Percentiles rank a stretch among this genome's conserved stretches.
Conservation (phyloP, 371 early-diverging fungal genomes). For the Mucor sp. region DNA sequence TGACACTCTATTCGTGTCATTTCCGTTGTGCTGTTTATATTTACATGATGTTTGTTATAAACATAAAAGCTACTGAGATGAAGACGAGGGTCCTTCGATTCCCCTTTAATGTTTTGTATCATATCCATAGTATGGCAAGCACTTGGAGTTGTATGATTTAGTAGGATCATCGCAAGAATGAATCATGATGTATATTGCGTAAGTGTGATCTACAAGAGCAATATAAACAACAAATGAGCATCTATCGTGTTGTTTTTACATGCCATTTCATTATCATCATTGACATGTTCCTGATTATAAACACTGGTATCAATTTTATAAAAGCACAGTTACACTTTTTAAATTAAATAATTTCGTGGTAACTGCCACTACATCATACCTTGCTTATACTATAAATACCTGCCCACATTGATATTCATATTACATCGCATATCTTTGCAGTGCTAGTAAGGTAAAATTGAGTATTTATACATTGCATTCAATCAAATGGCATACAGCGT, state of each 20-base stretch:
- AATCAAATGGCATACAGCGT: background rate
- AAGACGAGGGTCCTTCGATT: background rate
- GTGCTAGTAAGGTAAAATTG: background rate
- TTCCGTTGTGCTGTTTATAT: background rate
- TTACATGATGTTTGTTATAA: background rate
- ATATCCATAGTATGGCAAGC: background rate
- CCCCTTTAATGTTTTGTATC: background rate
- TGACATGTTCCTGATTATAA: background rate
- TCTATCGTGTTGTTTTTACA: background rate
- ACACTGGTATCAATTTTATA: too few relatives aligned
- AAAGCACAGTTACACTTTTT: constrained; percentile 1
- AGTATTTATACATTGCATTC: background rate
- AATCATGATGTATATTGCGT: background rate
- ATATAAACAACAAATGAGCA: background rate
- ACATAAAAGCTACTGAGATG: background rate
- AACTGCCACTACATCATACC: background rate
- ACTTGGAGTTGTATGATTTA: background rate
- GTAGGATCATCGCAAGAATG: background rate
- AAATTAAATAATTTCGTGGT: background rate
- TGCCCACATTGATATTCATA: background rate
- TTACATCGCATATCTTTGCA: background rate
- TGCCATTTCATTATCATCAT: background rate
- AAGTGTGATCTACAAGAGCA: background rate
- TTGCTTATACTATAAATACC: background rate
- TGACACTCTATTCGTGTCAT: background rate